Evolutionary conservation across 768 basidiomycete species (phyloP).

Genomic region (Lactarius quietus): DNA sequence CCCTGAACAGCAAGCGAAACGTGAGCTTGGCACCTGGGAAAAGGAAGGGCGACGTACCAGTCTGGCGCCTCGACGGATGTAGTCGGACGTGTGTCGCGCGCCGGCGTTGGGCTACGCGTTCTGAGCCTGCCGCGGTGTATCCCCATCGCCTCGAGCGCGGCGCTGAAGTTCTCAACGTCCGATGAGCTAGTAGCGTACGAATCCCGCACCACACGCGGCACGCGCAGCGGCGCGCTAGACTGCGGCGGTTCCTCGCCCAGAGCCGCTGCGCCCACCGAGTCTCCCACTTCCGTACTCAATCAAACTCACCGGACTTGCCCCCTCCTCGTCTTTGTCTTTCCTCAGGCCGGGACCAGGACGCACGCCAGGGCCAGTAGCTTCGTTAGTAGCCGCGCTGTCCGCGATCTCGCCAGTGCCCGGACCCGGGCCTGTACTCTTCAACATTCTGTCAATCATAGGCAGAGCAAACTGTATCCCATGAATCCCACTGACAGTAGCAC

Average conservation of each 20-base stretch:
- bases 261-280: conserved; percentile 12
- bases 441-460: conserved; percentile 2
- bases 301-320: conserved; percentile 2
- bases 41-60: conserved; percentile 38
- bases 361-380: background rate
- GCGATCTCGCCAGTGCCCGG: background rate
- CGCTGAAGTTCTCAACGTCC: conserved; percentile 39
- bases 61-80: conserved; percentile 33
- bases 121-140: conserved; percentile 51
- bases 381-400: background rate
- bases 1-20: conserved; percentile 27
- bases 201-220: conserved; percentile 29
- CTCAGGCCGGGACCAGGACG: background rate
- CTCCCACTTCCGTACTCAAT: conserved; percentile 3
- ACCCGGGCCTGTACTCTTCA: background rate
- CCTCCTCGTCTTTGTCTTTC: background rate
- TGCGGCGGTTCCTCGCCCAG: background rate
- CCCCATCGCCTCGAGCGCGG: conserved; percentile 35
- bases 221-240: conserved; percentile 29
- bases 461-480: conserved; percentile 12
- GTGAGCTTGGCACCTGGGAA: background rate
- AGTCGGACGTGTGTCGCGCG: conserved; percentile 26
- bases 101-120: conserved; percentile 50
- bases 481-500: background rate
- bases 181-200: conserved; percentile 45